Evolutionary conservation across 805 yeast species (phyloP), one percentile per base, ranked within the genome.

Genomic region (Brettanomyces custersianus): DNA sequence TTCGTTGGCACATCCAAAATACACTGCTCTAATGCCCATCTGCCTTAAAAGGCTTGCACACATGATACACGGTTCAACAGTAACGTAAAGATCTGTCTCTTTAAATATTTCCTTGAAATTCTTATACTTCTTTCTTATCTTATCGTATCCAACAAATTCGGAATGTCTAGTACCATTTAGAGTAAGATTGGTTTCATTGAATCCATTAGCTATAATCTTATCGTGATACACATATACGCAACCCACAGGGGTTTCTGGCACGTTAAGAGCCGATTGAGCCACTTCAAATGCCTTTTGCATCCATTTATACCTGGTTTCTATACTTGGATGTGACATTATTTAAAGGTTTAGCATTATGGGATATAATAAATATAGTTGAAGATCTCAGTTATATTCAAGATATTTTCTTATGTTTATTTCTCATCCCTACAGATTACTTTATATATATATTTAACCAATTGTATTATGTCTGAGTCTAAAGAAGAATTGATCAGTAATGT

Each of bases 31-130:
- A 9, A 92, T 74, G 2, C 81, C 80, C 31, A 88, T 55, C 47
- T 92, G 98, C 40, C 88, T 69, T 28, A 92, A 59, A 3, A 95
- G 87, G 28, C 92, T 77, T 0, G 96, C 97, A 62, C 98, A 92
- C 98, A 92, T 92, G 6, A 92, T 81, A 54, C 98, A 92, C 0
- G 98, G 98, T 57, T 92, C 98, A 0, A 92, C 96, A 0, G 97
- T 87, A 19, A 92, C 98, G 55, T 87, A 90, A 6, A 92, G 65
- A 21, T 74, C 77, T 3, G 83, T 65, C 19, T 77, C 71, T 26
- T 57, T 48, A 47, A 85, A 74, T 8, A 72, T 54, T 1, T 52
- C 42, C 18, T 48, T 43, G 10, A 44, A 55, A 1, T 33, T 29
- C 0, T 44, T 42, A 30, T 57, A 54, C 22, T 57, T 49, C 4